A percentile compares a stretch with the other conserved stretches of the same genome.
phyloP scores from a whole-genome alignment of 306 rosid genomes.

The Inga laurina region DNA sequence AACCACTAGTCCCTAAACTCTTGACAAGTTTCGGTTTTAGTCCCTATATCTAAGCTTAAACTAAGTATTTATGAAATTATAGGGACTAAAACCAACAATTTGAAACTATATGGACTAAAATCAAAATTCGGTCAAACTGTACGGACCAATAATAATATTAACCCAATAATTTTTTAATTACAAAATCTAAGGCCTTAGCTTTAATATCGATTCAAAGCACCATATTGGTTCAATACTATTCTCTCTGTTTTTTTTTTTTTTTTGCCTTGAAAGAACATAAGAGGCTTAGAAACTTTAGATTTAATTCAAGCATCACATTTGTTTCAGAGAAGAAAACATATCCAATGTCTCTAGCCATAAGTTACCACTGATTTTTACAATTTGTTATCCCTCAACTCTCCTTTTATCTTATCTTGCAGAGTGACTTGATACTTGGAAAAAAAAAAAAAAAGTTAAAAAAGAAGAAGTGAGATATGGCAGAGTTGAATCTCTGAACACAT shows the following conservation, averaged over 20 bases:
- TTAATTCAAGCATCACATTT: neutral
- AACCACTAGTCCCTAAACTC: too few relatives aligned
- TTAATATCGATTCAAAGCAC: slow-evolving; percentile 6
- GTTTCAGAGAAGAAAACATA: neutral
- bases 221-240: neutral
- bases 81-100: too few relatives aligned
- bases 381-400: neutral
- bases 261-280: neutral
- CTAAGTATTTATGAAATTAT: too few relatives aligned
- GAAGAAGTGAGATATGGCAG: neutral
- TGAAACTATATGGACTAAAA: too few relatives aligned
- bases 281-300: neutral
- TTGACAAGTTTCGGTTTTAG: too few relatives aligned
- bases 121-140: too few relatives aligned
- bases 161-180: slow-evolving; percentile 1
- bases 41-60: too few relatives aligned
- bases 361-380: neutral
- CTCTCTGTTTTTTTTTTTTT: neutral
- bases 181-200: neutral
- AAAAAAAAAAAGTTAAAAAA: neutral
- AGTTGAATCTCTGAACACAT: slow-evolving; percentile 8
- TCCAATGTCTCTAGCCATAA: neutral
- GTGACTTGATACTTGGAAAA: neutral
- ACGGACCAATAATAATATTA: too few relatives aligned
- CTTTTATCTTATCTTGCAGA: neutral